Conservation (phyloP, 2,329 filamentous ascomycete genomes). For the Ophiostoma australiae region DNA sequence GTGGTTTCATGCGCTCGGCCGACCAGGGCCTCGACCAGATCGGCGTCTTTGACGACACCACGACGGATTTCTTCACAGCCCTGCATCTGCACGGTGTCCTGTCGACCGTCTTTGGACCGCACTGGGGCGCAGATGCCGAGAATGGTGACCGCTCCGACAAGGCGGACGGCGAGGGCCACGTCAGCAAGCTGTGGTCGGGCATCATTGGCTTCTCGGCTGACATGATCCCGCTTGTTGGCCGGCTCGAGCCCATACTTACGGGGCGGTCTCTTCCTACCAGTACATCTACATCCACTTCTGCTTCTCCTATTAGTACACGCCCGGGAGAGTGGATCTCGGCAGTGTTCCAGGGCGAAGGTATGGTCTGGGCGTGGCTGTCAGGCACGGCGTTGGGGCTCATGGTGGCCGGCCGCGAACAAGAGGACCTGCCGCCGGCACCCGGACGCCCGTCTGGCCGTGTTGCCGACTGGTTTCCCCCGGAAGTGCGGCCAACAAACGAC, state of each 20-base stretch:
- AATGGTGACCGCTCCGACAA: not conserved
- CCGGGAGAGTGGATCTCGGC: slow-evolving; percentile 48
- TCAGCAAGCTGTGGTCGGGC: slow-evolving; percentile 47
- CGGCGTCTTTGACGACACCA: slow-evolving; percentile 45
- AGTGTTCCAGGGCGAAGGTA: slow-evolving; percentile 49
- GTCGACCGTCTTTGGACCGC: slow-evolving; percentile 39
- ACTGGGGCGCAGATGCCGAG: slow-evolving; percentile 34
- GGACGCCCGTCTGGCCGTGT: slow-evolving; percentile 38
- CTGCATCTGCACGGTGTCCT: slow-evolving; percentile 42
- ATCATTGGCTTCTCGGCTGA: slow-evolving; percentile 47
- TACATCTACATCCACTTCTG: slow-evolving; percentile 14
- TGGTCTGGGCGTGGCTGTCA: slow-evolving; percentile 51
- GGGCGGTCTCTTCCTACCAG: slow-evolving; percentile 25
- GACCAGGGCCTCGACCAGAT: slow-evolving; percentile 43
- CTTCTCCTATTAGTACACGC: no score
- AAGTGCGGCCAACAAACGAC: slow-evolving; percentile 34
- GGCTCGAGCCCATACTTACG: slow-evolving; percentile 36
- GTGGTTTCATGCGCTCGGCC: slow-evolving; percentile 44
- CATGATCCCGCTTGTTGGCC: slow-evolving; percentile 45
- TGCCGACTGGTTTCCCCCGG: slow-evolving; percentile 40
- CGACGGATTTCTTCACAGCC: slow-evolving; percentile 38
- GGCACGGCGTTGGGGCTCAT: slow-evolving; percentile 45
- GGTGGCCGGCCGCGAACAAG: slow-evolving; percentile 39
- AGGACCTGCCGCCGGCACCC: slow-evolving; percentile 30
- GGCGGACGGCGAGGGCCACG: slow-evolving; percentile 25